phyloP scores from a whole-genome alignment of 495 filamentous ascomycete species.

The Barbatosphaeria neglecta region DNA sequence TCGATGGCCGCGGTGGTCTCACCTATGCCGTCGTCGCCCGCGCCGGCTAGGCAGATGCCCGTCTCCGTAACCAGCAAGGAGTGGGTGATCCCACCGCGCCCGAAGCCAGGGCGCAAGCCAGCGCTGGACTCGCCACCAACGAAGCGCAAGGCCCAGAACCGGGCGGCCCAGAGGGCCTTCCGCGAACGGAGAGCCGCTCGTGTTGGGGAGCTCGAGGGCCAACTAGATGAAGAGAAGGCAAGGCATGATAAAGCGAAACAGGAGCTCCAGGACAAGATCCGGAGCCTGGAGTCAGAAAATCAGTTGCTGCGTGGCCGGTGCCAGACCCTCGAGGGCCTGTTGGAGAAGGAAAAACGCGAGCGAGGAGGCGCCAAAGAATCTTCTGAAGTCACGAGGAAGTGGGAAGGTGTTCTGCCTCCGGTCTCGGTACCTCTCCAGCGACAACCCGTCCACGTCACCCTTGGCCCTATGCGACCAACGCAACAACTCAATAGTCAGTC shows the following conservation, averaged over 20 bases:
- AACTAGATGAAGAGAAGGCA: conserved; percentile 53
- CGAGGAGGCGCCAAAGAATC: conserved; percentile 7
- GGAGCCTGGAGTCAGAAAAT: conserved; percentile 32
- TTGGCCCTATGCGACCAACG: neutral
- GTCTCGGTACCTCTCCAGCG: neutral
- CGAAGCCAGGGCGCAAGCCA: conserved; percentile 88
- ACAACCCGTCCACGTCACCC: neutral
- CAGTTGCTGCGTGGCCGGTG: conserved; percentile 29
- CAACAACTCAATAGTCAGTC: conserved; percentile 2
- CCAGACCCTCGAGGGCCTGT: conserved; percentile 25
- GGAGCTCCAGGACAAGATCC: conserved; percentile 32
- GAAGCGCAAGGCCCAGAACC: conserved; percentile 86
- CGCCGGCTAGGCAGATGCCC: conserved; percentile 7
- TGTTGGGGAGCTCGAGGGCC: conserved; percentile 77
- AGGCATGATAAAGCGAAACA: conserved; percentile 34
- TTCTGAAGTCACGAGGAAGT: conserved; percentile 3
- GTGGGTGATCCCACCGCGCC: conserved; percentile 80
- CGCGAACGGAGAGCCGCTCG: conserved; percentile 76
- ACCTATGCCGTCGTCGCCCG: conserved; percentile 6
- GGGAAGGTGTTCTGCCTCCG: neutral
- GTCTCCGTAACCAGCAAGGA: conserved; percentile 61
- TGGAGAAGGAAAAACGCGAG: conserved; percentile 29
- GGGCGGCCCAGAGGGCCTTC: conserved; percentile 84
- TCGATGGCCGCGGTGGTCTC: conserved; percentile 14
- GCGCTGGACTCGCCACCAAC: conserved; percentile 84